Evolutionary conservation across 768 basidiomycete species (phyloP).

Genomic region (Phaeolepiota aurea): DNA sequence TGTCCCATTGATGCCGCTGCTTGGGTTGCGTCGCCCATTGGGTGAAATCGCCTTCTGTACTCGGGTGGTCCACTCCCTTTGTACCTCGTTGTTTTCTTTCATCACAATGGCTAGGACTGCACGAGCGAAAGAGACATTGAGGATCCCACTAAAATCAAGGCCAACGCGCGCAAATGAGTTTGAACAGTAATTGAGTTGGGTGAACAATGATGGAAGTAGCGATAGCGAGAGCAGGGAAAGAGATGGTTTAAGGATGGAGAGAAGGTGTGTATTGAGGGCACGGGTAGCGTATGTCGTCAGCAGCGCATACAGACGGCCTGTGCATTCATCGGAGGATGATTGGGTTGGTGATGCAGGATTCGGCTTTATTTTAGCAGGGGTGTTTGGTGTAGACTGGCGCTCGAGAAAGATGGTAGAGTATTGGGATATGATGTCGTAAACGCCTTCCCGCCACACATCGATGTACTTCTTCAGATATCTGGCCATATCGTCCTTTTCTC

Average conservation of each 20-base stretch:
- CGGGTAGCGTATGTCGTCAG: constrained; percentile 59
- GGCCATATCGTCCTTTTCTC: constrained; percentile 64
- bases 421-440: constrained; percentile 88
- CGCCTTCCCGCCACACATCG: constrained; percentile 86
- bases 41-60: constrained; percentile 14
- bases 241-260: constrained; percentile 53
- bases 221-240: constrained; percentile 56
- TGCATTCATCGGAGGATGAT: not conserved
- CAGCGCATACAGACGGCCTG: constrained; percentile 34
- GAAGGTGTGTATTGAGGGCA: constrained; percentile 54
- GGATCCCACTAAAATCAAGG: constrained; percentile 72
- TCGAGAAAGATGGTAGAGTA: constrained; percentile 87
- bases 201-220: constrained; percentile 74
- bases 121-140: constrained; percentile 57
- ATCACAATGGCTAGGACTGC: constrained; percentile 54
- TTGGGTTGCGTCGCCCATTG: constrained; percentile 3
- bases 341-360: not conserved
- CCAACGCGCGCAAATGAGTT: constrained; percentile 89
- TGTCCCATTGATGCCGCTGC: constrained; percentile 6
- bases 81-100: constrained; percentile 38
- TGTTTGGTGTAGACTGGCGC: constrained; percentile 23
- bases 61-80: constrained; percentile 25
- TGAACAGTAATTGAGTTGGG: constrained; percentile 91
- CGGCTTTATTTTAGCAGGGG: not conserved
- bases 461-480: constrained; percentile 81